A percentile compares a stretch with the other conserved stretches of the same genome.
Conservation (phyloP, 2,329 filamentous ascomycete species). For the Alternaria arbusti region DNA sequence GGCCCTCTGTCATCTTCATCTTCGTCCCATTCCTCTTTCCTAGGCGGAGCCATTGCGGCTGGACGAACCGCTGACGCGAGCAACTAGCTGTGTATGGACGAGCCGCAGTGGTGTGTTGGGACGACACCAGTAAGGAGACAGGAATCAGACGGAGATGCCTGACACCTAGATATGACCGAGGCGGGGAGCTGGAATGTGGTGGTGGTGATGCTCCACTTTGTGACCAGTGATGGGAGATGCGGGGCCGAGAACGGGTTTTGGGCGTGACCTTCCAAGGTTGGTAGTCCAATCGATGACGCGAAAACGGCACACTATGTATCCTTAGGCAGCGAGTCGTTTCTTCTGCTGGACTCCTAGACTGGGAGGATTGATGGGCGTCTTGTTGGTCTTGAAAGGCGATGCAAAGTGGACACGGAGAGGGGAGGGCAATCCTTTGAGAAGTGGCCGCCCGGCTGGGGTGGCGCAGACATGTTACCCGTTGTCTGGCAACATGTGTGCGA, state of each 20-base stretch:
- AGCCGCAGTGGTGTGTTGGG: slow-evolving; percentile 21
- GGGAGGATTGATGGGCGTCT: not conserved
- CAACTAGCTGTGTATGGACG: slow-evolving; percentile 9
- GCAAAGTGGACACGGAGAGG: slow-evolving; percentile 2
- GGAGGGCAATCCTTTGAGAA: slow-evolving; percentile 11
- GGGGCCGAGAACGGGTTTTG: slow-evolving; percentile 38
- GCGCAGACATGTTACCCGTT: slow-evolving; percentile 25
- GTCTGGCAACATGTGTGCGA: slow-evolving; percentile 23
- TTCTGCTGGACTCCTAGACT: not conserved
- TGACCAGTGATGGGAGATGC: slow-evolving; percentile 31
- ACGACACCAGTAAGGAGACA: slow-evolving; percentile 9
- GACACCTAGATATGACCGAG: slow-evolving; percentile 17
- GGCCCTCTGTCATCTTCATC: slow-evolving; percentile 1
- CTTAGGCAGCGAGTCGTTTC: not conserved
- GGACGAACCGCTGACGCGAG: slow-evolving; percentile 26
- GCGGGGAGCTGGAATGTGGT: slow-evolving; percentile 16
- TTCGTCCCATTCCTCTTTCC: slow-evolving; percentile 5
- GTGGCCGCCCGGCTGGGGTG: slow-evolving; percentile 14
- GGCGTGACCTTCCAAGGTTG: slow-evolving; percentile 14
- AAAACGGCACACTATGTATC: slow-evolving; percentile 6
- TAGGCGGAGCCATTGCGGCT: slow-evolving; percentile 27
- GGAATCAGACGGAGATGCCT: slow-evolving; percentile 4
- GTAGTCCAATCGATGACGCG: slow-evolving; percentile 29
- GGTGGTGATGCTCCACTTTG: slow-evolving; percentile 27
- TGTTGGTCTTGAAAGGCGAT: not conserved